These are phyloP conservation scores for Biscogniauxia marginata DNA, from an alignment of 2,329 filamentous ascomycete species.

Conservation along the genomic window DNA sequence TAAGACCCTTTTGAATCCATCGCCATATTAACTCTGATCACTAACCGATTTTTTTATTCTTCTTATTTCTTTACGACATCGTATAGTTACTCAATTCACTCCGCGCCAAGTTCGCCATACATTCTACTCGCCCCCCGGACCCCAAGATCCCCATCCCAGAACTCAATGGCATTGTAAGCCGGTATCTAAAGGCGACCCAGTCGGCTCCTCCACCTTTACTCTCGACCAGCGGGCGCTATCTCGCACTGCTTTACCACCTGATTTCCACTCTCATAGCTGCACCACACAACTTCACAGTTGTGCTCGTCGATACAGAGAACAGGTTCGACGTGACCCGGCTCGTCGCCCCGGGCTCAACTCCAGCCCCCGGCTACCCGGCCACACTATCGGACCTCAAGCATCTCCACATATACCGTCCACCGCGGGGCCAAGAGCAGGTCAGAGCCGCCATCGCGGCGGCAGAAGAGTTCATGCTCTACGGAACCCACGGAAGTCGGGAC, in stretches of 20 bases:
- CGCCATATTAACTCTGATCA: slow-evolving; percentile 1
- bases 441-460: slow-evolving; percentile 40
- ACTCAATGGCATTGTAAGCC: slow-evolving; percentile 46
- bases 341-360: too few species aligned
- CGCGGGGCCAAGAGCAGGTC: slow-evolving; percentile 29
- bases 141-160: slow-evolving; percentile 38
- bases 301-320: slow-evolving; percentile 54
- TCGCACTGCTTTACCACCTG: slow-evolving; percentile 57
- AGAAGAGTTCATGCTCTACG: slow-evolving; percentile 52
- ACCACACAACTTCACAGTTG: slow-evolving; percentile 47
- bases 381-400: slow-evolving; percentile 43
- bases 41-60: slow-evolving; percentile 1
- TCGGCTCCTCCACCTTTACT: slow-evolving; percentile 41
- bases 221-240: slow-evolving; percentile 50
- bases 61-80: slow-evolving; percentile 3
- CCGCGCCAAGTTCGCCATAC: slow-evolving; percentile 9
- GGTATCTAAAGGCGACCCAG: slow-evolving; percentile 49
- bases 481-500: slow-evolving; percentile 39
- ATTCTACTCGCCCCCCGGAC: slow-evolving; percentile 11
- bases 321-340: slow-evolving; percentile 55
- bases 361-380: slow-evolving; percentile 25
- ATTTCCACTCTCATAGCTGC: slow-evolving; percentile 49
- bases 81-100: slow-evolving; percentile 25
- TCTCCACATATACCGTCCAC: slow-evolving; percentile 48
- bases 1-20: slow-evolving; percentile 1